Percentiles rank a stretch among this genome's conserved stretches.
These are phyloP conservation scores for Brassica cretica DNA, from an alignment of 345 rosid genomes.

Conservation along the genomic window DNA sequence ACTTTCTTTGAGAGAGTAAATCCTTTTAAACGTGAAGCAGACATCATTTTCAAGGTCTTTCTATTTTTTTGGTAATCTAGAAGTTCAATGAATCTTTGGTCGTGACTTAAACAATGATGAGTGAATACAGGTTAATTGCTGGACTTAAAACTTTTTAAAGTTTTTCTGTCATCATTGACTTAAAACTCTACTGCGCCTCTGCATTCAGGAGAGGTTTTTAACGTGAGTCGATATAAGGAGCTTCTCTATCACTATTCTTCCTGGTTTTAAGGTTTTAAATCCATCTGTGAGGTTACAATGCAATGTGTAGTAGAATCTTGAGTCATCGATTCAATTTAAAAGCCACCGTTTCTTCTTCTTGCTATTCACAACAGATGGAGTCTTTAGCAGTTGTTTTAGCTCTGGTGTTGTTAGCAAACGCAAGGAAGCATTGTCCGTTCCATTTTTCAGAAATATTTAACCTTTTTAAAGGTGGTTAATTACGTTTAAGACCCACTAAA, in stretches of 20 bases:
- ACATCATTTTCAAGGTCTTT: background rate
- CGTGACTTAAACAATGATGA: background rate
- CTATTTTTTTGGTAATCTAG: background rate
- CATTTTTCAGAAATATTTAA: no score
- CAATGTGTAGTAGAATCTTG: conserved; percentile 4
- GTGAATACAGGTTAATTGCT: background rate
- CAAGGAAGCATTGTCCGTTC: conserved; percentile 23
- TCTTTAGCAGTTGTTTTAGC: conserved; percentile 2
- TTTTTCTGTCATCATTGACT: background rate
- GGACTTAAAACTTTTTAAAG: background rate
- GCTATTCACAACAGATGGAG: conserved; percentile 11
- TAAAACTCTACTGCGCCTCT: background rate
- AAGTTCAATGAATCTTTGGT: background rate
- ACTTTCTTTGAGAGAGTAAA: background rate
- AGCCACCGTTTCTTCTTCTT: background rate
- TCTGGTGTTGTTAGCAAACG: conserved; percentile 19
- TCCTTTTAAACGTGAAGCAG: background rate
- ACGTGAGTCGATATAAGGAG: background rate
- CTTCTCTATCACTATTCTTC: background rate
- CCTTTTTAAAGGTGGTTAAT: no score
- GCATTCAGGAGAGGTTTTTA: background rate
- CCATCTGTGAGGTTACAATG: background rate
- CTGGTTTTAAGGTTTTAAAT: background rate
- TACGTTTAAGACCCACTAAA: no score
- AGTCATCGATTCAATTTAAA: background rate